phyloP scores from a whole-genome alignment of 306 rosid species.

The Mucuna pruriens region DNA sequence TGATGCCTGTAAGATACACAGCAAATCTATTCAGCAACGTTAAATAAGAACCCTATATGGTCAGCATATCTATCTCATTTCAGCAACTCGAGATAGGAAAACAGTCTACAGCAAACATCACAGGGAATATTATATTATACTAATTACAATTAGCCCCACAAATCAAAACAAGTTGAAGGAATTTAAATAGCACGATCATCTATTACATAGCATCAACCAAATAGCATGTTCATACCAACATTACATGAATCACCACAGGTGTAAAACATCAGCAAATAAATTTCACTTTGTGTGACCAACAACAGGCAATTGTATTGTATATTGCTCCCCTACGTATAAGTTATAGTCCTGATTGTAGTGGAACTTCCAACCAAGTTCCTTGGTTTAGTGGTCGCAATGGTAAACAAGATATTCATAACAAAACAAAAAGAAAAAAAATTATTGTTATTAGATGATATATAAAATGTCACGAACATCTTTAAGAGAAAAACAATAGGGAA shows the following conservation, averaged over 20 bases:
- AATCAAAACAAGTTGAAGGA: background rate
- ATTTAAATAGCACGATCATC: background rate
- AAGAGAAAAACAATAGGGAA: background rate
- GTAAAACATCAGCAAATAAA: background rate
- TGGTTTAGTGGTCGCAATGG: background rate
- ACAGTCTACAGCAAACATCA: background rate
- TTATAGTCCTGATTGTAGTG: background rate
- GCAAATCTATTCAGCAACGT: background rate
- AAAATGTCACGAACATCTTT: background rate
- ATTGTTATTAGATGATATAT: background rate
- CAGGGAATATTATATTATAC: background rate
- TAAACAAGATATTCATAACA: background rate
- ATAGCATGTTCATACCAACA: no score
- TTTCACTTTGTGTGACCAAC: background rate
- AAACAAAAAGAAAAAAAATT: background rate
- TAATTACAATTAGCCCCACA: background rate
- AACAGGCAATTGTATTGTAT: background rate
- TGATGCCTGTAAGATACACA: slow-evolving; percentile 52
- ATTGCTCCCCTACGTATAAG: background rate
- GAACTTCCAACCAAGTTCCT: background rate
- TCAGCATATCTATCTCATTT: background rate
- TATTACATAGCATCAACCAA: background rate
- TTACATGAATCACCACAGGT: background rate
- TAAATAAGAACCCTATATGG: background rate
- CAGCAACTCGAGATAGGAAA: background rate